These are phyloP conservation scores for Rhamnella rubrinervis DNA, from an alignment of 331 rosid genomes.

Conservation along the genomic window DNA sequence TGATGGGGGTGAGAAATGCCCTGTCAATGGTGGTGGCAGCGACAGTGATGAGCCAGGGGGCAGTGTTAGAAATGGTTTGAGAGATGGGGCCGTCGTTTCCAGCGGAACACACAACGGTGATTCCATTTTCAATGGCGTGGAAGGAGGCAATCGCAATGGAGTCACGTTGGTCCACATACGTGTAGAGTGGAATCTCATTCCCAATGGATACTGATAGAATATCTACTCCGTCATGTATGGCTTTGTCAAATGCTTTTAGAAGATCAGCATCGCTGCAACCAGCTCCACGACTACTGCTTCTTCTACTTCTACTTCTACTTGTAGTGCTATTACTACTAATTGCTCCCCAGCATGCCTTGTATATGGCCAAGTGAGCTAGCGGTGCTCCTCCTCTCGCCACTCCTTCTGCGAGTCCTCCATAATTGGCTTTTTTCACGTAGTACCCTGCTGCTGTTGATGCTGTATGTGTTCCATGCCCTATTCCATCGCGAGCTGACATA, in stretches of 20 bases:
- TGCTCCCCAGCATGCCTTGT: conserved; percentile 65
- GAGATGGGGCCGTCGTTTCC: conserved; percentile 71
- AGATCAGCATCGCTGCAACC: conserved; percentile 62
- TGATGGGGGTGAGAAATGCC: conserved; percentile 50
- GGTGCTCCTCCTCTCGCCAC: conserved; percentile 88
- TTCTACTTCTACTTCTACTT: too few species aligned
- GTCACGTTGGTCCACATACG: conserved; percentile 60
- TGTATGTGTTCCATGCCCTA: conserved; percentile 82
- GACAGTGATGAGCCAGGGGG: conserved; percentile 75
- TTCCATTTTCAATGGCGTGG: conserved; percentile 60
- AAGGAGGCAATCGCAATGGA: conserved; percentile 62
- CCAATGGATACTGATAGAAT: conserved; percentile 59
- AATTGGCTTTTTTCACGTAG: conserved; percentile 53
- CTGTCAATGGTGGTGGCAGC: conserved; percentile 78
- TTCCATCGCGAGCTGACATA: conserved; percentile 63
- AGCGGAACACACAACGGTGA: conserved; percentile 60
- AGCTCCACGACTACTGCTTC: too few species aligned
- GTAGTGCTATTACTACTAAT: conserved; percentile 8
- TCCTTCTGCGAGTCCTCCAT: conserved; percentile 60
- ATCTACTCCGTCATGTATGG: conserved; percentile 76
- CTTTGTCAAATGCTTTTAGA: conserved; percentile 74
- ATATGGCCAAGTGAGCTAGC: conserved; percentile 69
- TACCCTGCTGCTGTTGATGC: conserved; percentile 68
- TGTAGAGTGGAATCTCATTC: conserved; percentile 45
- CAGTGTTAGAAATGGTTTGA: conserved; percentile 60